Conservation (phyloP, 2,329 filamentous ascomycete species). For the Drechslerella coelobrocha region DNA sequence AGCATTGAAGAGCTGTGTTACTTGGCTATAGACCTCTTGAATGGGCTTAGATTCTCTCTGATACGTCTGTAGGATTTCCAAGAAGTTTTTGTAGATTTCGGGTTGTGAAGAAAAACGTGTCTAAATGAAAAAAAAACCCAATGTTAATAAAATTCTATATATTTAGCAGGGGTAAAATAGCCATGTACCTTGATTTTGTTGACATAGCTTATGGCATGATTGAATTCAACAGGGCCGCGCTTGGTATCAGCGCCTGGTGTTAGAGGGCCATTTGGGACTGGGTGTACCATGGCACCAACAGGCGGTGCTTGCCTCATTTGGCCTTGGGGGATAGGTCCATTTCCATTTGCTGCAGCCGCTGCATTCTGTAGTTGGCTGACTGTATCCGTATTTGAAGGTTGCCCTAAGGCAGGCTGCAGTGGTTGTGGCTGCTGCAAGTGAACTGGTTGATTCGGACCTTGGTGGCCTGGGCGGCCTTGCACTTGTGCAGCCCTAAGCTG, state of each 20-base stretch:
- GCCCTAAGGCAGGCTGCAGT: conserved; percentile 51
- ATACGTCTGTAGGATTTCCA: conserved; percentile 97
- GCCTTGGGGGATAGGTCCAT: conserved; percentile 57
- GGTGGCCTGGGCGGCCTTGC: conserved; percentile 44
- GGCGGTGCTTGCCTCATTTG: conserved; percentile 65
- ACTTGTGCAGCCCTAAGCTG: conserved; percentile 49
- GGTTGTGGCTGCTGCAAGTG: conserved; percentile 52
- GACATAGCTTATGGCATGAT: conserved; percentile 98
- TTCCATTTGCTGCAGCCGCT: conserved; percentile 64
- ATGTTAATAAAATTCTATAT: conserved; percentile 21
- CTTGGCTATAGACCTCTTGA: conserved; percentile 96
- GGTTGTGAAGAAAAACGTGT: conserved; percentile 96
- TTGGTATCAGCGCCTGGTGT: conserved; percentile 62
- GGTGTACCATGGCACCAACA: conserved; percentile 68
- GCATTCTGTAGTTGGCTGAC: conserved; percentile 58
- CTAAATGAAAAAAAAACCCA: conserved; percentile 60
- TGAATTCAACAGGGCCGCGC: conserved; percentile 98
- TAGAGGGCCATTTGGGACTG: conserved; percentile 66
- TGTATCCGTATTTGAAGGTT: conserved; percentile 49
- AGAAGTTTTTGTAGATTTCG: conserved; percentile 98
- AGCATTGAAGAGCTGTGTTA: conserved; percentile 89
- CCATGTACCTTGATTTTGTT: conserved; percentile 94
- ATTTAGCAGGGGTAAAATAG: conserved; percentile 3
- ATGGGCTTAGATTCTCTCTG: conserved; percentile 98
- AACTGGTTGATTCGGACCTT: conserved; percentile 25